Conservation (phyloP, 768 basidiomycete species). For the Candolleomyces efflorescens region DNA sequence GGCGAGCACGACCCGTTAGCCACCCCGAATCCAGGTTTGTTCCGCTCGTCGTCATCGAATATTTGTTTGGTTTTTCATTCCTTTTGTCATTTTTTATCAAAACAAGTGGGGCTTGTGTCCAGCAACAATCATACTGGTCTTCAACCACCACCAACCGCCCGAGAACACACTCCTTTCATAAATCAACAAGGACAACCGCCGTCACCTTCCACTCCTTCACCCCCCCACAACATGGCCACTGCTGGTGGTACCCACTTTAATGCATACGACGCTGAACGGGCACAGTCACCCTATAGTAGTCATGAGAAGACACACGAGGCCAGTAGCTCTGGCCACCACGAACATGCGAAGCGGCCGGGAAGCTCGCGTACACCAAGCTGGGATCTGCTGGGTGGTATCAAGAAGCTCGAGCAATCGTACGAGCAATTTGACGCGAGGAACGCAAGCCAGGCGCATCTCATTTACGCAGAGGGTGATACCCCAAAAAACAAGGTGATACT, state of each 20-base stretch:
- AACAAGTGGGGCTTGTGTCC: background rate
- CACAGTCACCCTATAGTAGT: constrained; percentile 3
- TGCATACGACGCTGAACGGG: constrained; percentile 21
- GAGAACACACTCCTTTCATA: constrained; percentile 10
- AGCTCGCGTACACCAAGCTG: constrained; percentile 36
- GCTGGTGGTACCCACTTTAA: background rate
- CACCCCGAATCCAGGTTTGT: background rate
- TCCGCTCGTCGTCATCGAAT: background rate
- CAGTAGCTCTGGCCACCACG: background rate
- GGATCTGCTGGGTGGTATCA: constrained; percentile 47
- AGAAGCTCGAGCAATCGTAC: constrained; percentile 50
- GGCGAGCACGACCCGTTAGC: background rate
- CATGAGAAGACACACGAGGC: background rate
- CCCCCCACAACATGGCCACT: background rate
- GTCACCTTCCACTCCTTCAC: background rate
- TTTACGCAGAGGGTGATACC: constrained; percentile 58
- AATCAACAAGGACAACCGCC: background rate
- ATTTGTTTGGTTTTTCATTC: background rate
- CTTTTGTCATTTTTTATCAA: background rate
- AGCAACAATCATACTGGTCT: background rate
- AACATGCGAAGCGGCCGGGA: background rate
- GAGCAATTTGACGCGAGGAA: constrained; percentile 55
- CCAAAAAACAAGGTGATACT: constrained; percentile 49
- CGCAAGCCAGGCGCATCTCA: constrained; percentile 46
- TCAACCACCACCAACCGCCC: background rate